Base-by-base conservation (phyloP, 257 asterid genomes). In the Mitragyna speciosa region DNA sequence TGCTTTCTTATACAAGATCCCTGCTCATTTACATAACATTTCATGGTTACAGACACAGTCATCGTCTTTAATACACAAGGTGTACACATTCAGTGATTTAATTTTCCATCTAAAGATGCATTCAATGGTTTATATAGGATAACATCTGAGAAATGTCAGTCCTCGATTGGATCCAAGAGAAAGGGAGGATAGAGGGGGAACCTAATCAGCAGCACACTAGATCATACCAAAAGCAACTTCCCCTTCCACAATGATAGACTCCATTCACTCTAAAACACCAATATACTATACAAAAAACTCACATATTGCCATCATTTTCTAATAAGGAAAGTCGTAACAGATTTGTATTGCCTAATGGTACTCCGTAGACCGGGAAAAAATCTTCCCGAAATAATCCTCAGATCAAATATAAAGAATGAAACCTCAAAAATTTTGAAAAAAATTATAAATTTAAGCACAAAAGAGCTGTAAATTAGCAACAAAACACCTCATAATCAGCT, bases 1-100 rank as follows among this genome's bases (percentile, higher is more conserved):
- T 75, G 71, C 83, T 81, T 84, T 79, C 84, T 80, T 82, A 79
- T 69, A 81, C 75, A 82, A 49, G 79, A 80, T 75, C 82, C 87
- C 93, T 86, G 43, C 48, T 78, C 45, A 83, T 72, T 64, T n/a
- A 7, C 41, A 70, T 16, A 63, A 51, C 10, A 72, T 41, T 41
- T 45, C 16, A 51, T 31, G 49, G 63, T 45, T 19, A 75, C 41
- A 30, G 61, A 54, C 45, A 47, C 26, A 19, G 22, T 22, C 7
- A 31, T 78, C 24, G 28, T 43, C n/a, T 69, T 72, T 9, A 12
- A 20, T 67, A 31, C 12, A 48, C 10, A 49, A 65, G 26, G 28
- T 47, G 2, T 7, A 11, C 10, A 20, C 43, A 56, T 11, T 41
- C 45, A 73, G 48, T 66, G 51, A 39, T 48, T 36, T 69, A 61